Percentiles rank a stretch among this genome's conserved stretches.
phyloP scores from a whole-genome alignment of 805 yeast species.

The Saccharomycopsis lassenensis region DNA sequence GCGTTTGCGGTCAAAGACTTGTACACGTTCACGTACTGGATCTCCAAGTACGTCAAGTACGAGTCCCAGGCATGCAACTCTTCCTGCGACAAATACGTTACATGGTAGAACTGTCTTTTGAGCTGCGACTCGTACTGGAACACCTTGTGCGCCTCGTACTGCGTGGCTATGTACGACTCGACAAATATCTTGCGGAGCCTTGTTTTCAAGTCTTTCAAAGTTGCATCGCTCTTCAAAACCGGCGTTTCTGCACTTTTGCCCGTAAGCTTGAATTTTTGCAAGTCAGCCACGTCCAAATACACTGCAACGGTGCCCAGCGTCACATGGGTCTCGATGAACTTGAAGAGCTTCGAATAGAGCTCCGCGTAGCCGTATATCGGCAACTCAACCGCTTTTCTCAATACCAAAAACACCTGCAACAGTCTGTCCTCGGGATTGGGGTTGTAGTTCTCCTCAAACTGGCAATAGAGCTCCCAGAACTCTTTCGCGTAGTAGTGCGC shows the following conservation, averaged over 20 bases:
- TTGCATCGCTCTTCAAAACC: constrained; percentile 4
- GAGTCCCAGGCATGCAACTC: constrained; percentile 50
- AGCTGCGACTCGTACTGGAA: constrained; percentile 39
- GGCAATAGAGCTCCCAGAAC: constrained; percentile 40
- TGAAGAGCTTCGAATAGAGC: constrained; percentile 31
- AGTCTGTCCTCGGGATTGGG: constrained; percentile 15
- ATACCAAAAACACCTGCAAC: constrained; percentile 23
- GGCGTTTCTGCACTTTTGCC: background rate
- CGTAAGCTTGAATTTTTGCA: constrained; percentile 15
- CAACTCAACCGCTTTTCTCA: constrained; percentile 40
- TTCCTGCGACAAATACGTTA: constrained; percentile 26
- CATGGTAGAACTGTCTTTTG: constrained; percentile 28
- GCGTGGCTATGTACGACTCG: constrained; percentile 46
- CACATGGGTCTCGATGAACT: constrained; percentile 24
- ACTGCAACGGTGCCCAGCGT: constrained; percentile 11
- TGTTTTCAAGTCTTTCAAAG: constrained; percentile 23
- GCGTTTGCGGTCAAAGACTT: background rate
- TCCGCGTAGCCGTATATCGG: constrained; percentile 45
- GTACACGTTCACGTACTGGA: constrained; percentile 2
- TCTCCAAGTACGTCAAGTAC: constrained; percentile 46
- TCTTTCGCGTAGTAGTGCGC: constrained; percentile 39
- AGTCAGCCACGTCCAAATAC: constrained; percentile 19
- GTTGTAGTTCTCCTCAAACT: constrained; percentile 31
- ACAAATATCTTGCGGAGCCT: constrained; percentile 37
- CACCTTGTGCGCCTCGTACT: constrained; percentile 38